phyloP scores from a whole-genome alignment of 2,329 filamentous ascomycete genomes.

The Ploettnerulaceae sp. region DNA sequence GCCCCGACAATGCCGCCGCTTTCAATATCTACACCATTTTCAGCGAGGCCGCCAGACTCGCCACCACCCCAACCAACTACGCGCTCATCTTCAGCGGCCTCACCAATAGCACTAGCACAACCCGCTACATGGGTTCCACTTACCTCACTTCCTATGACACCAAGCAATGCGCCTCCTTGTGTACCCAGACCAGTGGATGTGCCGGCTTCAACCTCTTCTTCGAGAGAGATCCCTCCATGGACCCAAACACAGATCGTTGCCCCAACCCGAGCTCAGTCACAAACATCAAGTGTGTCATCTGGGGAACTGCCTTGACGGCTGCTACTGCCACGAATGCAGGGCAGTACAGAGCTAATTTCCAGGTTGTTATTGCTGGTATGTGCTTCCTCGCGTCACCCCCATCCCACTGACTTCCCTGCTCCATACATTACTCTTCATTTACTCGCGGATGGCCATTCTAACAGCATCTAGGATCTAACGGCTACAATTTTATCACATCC shows the following conservation, averaged over 20 bases:
- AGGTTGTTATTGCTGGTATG: conserved; percentile 38
- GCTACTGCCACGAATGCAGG: conserved; percentile 34
- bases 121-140: conserved; percentile 25
- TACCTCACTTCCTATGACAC: conserved; percentile 32
- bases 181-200: conserved; percentile 29
- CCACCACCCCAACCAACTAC: conserved; percentile 33
- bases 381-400: too few relatives aligned
- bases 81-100: conserved; percentile 32
- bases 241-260: conserved; percentile 29
- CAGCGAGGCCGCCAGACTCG: conserved; percentile 11
- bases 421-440: background rate
- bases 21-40: conserved; percentile 21
- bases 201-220: conserved; percentile 34
- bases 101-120: conserved; percentile 27
- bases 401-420: background rate
- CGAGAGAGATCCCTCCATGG: conserved; percentile 34
- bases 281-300: conserved; percentile 34
- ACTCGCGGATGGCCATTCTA: background rate
- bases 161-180: conserved; percentile 26
- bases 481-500: background rate
- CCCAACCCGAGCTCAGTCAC: conserved; percentile 33
- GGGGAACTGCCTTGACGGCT: conserved; percentile 28
- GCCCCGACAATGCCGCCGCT: conserved; percentile 7
- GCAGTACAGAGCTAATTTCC: conserved; percentile 34
- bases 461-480: background rate